Conservation (phyloP, 2,329 filamentous ascomycete species). For the Ploettnerulaceae sp. region DNA sequence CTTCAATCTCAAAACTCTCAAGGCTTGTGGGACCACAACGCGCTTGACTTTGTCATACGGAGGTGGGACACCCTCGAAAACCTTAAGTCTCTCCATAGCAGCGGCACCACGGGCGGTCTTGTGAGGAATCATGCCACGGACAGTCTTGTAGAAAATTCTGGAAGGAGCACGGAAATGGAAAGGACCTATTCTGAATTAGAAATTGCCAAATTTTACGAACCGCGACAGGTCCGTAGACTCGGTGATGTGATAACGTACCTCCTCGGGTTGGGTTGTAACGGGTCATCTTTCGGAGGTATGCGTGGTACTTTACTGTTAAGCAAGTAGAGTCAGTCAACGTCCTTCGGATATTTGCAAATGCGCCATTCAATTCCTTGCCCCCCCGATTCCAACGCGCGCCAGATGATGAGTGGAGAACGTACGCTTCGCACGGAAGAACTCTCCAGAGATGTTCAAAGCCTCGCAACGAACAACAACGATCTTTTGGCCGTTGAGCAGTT, state of each 20-base stretch:
- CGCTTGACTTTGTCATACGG: conserved; percentile 99
- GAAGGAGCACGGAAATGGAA: conserved; percentile 99
- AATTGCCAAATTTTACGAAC: conserved; percentile 3
- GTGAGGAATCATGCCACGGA: conserved; percentile 99
- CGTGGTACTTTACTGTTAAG: conserved; percentile 96
- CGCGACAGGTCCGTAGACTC: background rate
- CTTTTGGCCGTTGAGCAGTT: conserved; percentile 98
- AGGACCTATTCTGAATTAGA: conserved; percentile 61
- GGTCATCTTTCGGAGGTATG: conserved; percentile 99
- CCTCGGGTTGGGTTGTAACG: conserved; percentile 99
- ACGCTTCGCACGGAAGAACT: conserved; percentile 99
- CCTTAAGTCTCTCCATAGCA: conserved; percentile 97
- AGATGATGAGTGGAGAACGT: conserved; percentile 50
- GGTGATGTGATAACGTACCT: conserved; percentile 49
- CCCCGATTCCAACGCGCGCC: conserved; percentile 11
- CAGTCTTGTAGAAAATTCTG: conserved; percentile 99
- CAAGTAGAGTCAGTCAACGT: conserved; percentile 42
- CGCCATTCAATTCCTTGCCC: conserved; percentile 15
- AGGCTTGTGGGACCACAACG: conserved; percentile 97
- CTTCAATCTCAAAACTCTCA: conserved; percentile 93
- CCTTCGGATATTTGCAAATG: conserved; percentile 11
- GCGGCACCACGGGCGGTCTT: conserved; percentile 98
- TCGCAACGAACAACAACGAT: conserved; percentile 98
- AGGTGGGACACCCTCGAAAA: conserved; percentile 98
- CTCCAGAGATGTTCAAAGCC: conserved; percentile 99